Base-by-base conservation (phyloP, 495 filamentous ascomycete genomes). In the Mytilinidion resinicola region DNA sequence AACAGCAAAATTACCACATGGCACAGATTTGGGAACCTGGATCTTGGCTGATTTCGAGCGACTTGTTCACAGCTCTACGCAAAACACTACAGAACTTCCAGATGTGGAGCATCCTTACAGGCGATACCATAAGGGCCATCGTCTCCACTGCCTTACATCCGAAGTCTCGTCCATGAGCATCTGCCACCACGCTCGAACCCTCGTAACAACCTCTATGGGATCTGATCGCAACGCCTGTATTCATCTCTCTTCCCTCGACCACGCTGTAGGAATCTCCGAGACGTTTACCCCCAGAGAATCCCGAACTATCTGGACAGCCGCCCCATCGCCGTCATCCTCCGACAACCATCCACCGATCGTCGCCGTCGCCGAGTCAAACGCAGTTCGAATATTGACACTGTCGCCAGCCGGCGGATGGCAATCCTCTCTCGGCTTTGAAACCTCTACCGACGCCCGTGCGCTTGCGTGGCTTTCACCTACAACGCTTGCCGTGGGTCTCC, bases 391-490 rank as follows among this genome's bases (percentile, higher is more conserved):
- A 6, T 9, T 61, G 14, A 21, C 17, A 0, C 53, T 51, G 10
- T 3, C 7, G 9, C 19, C 19, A 1, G 14, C 44, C 41, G 47
- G 50, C 20, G 7, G 19, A 12, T 59, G 56, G 56, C 9, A 52
- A 14, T n/a, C 3, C n/a, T 48, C 12, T 12, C 1, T 41, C 2
- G 11, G 19, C 17, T 30, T 56, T 25, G 42, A 58, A 11, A 25
- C 39, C 37, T 6, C 30, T 5, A 56, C 55, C 41, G 64, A 67
- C 53, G 57, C 66, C 19, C 61, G 61, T 7, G 58, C 69, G 6
- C 38, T 72, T 7, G 58, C 63, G 6, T 72, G 71, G 66, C 35
- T 70, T 2, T 34, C 46, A 4, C 56, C 55, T 37, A 57, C 39
- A 7, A 44, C 43, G 11, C 37, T 70, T n/a, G 56, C 55, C 10